These are phyloP conservation scores for Saccharomycopsis selenospora DNA, from an alignment of 805 yeast genomes.

Conservation along the genomic window DNA sequence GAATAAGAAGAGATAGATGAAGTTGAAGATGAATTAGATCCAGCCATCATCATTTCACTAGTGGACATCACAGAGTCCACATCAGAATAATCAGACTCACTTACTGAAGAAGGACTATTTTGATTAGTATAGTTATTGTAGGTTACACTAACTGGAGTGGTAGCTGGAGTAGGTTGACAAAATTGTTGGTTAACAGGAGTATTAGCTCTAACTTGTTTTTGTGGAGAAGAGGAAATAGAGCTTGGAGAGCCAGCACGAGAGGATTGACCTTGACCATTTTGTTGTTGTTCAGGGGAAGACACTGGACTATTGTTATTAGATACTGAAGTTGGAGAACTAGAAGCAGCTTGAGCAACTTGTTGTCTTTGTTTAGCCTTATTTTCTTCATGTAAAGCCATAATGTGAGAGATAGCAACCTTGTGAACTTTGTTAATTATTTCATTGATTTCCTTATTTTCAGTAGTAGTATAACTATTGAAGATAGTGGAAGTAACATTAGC, in stretches of 20 bases:
- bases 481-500: constrained; percentile 21
- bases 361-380: constrained; percentile 7
- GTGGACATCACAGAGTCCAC: constrained; percentile 18
- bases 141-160: constrained; percentile 26
- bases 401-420: constrained; percentile 21
- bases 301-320: constrained; percentile 1
- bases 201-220: background rate
- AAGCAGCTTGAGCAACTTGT: background rate
- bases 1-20: constrained; percentile 27
- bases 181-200: constrained; percentile 15
- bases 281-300: constrained; percentile 4
- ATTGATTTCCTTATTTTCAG: constrained; percentile 14
- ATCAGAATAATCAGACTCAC: constrained; percentile 14
- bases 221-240: background rate
- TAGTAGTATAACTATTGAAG: constrained; percentile 15
- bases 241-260: background rate
- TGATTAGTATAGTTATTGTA: constrained; percentile 8
- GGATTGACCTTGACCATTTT: constrained; percentile 1
- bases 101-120: constrained; percentile 8
- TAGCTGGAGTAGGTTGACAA: constrained; percentile 22
- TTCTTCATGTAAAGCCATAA: constrained; percentile 21
- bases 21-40: constrained; percentile 33
- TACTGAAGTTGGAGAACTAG: background rate
- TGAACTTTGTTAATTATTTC: constrained; percentile 19
- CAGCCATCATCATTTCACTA: constrained; percentile 6